Conservation (phyloP, 495 filamentous ascomycete genomes). For the Xylona heveae region DNA sequence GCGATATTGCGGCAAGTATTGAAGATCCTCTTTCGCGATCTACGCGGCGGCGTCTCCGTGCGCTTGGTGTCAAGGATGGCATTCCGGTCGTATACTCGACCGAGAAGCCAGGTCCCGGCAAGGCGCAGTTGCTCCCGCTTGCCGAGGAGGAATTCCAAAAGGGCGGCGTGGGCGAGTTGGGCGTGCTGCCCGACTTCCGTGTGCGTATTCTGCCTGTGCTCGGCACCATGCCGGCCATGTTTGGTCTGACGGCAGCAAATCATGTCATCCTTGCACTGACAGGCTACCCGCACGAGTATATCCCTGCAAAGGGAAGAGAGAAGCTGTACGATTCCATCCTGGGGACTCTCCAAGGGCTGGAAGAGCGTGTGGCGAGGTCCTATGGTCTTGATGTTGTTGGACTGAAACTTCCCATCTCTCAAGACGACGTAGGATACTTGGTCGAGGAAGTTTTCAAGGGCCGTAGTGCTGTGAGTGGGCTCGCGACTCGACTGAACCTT, state of each 20-base stretch:
- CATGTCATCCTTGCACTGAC: conserved; percentile 75
- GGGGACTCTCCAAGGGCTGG: conserved; percentile 43
- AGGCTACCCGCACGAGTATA: conserved; percentile 72
- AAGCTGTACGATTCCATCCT: conserved; percentile 79
- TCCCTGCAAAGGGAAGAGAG: conserved; percentile 56
- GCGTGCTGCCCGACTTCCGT: conserved; percentile 77
- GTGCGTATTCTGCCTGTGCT: conserved; percentile 85
- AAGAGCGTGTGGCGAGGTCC: conserved; percentile 40
- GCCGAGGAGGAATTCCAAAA: conserved; percentile 75
- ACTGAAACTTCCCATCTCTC: conserved; percentile 53
- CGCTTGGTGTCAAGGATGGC: conserved; percentile 60
- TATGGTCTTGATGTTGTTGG: conserved; percentile 18
- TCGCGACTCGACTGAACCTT: conserved; percentile 55
- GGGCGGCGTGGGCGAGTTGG: conserved; percentile 70
- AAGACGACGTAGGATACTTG: conserved; percentile 62
- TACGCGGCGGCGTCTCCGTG: conserved; percentile 57
- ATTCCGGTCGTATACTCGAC: conserved; percentile 87
- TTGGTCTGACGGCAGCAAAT: conserved; percentile 79
- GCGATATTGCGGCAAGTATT: conserved; percentile 72
- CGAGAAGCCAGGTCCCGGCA: conserved; percentile 77
- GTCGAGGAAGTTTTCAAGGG: conserved; percentile 79
- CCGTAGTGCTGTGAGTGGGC: conserved; percentile 60
- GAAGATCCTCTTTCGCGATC: conserved; percentile 80
- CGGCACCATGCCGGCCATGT: conserved; percentile 92
- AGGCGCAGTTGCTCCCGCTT: conserved; percentile 71